A percentile compares a stretch with the other conserved stretches of the same genome.
Evolutionary conservation across 2,329 filamentous ascomycete species (phyloP).

Genomic region (Trichoderma koningiopsis): DNA sequence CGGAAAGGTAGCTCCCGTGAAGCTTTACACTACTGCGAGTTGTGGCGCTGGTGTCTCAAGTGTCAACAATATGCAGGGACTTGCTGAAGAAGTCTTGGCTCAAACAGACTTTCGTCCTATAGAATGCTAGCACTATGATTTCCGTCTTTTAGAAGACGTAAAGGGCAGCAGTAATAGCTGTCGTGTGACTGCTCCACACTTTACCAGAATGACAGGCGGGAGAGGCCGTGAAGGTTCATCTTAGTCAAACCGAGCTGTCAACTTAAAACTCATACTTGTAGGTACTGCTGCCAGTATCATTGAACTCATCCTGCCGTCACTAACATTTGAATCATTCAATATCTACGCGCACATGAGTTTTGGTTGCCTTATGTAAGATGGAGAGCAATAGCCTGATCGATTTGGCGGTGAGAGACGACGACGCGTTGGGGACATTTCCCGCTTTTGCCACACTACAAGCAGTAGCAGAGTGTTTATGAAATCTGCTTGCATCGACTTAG

Average conservation of each 20-base stretch:
- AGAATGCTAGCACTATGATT: background rate
- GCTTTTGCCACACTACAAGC: background rate
- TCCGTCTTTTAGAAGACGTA: background rate
- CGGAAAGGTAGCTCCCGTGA: background rate
- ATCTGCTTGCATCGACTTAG: background rate
- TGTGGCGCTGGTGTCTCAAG: background rate
- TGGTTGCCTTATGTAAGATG: background rate
- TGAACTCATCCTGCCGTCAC: background rate
- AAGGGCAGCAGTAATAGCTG: background rate
- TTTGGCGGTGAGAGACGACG: slow-evolving; percentile 5
- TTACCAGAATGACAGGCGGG: background rate
- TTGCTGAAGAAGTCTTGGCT: background rate
- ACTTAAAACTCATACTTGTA: background rate
- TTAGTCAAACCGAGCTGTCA: background rate
- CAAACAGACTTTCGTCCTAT: background rate
- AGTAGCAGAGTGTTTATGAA: background rate
- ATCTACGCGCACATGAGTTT: background rate
- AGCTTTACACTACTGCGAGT: background rate
- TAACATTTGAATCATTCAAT: background rate
- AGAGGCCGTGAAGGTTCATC: background rate
- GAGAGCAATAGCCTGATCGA: background rate
- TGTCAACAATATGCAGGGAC: background rate
- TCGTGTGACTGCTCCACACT: background rate
- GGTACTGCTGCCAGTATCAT: background rate
- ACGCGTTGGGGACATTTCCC: background rate